A percentile compares a stretch with the other conserved stretches of the same genome.
Evolutionary conservation across 495 filamentous ascomycete species (phyloP).

Genomic region (Friedmanniomyces endolithicus): DNA sequence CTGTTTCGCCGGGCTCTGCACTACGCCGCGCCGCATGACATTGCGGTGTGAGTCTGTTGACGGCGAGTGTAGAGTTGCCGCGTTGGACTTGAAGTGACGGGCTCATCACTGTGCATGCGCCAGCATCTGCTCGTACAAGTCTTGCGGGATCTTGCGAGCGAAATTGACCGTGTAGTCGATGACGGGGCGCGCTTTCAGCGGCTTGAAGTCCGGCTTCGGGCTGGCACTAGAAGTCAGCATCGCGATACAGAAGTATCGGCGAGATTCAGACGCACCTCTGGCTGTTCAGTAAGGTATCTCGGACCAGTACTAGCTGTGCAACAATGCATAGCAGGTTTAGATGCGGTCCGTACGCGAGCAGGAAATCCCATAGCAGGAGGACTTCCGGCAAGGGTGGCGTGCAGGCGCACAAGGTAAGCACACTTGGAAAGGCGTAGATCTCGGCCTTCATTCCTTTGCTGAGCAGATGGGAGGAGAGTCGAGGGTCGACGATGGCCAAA

Average conservation of each 20-base stretch:
- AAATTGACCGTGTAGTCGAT: conserved; percentile 55
- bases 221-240: conserved; percentile 33
- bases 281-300: conserved; percentile 68
- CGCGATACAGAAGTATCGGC: not conserved
- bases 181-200: conserved; percentile 66
- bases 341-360: conserved; percentile 90
- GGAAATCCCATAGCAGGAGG: conserved; percentile 90
- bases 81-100: no score
- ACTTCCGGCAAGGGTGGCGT: conserved; percentile 96
- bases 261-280: conserved; percentile 51
- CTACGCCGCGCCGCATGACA: no score
- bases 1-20: no score
- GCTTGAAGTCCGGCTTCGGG: conserved; percentile 82
- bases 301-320: conserved; percentile 80
- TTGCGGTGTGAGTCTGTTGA: no score
- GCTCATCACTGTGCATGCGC: conserved; percentile 57
- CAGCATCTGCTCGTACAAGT: conserved; percentile 80
- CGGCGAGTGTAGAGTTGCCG: no score
- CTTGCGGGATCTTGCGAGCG: conserved; percentile 72
- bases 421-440: conserved; percentile 94
- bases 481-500: conserved; percentile 77
- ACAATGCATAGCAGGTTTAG: conserved; percentile 95
- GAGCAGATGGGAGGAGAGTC: conserved; percentile 69
- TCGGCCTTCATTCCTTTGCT: conserved; percentile 79
- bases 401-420: conserved; percentile 87